Base-by-base conservation (phyloP, 225 moss, liverwort and hornwort species). In the Physcomitrium patens region DNA sequence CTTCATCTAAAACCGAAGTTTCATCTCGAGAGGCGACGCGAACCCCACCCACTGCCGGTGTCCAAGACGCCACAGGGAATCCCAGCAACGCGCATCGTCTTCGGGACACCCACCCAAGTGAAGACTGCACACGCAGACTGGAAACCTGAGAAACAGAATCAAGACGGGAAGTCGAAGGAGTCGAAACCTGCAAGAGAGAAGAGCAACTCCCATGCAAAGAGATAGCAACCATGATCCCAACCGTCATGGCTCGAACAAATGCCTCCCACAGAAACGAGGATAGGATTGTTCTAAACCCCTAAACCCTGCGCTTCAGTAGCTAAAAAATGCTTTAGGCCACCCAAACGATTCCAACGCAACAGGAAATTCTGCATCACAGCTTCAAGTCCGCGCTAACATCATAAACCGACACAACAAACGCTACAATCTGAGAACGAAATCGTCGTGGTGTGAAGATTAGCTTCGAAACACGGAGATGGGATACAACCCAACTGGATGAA, bases 121-220 rank as follows among this genome's bases (percentile, higher is more conserved):
- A 65, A 3, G 70, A 28, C 45, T 54, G 54, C 6, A 70, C 63
- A 31, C 65, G 68, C 17, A 76, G 37, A 7, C 24, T 76, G 15
- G 72, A 18, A 18, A 63, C 56, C 69, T 68, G 76, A 5, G 66
- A 15, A 1, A 12, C 6, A 53, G 66, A 54, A 37, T 19, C 31
- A 37, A 62, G 62, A 16, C 31, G 44, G 11, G 44, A 59, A 9
- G 59, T 42, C 5, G 76, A 47, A 22, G 52, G 23, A 73, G 54
- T 24, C 0, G 70, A 70, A 54, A 74, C 24, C 43, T 42, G 69
- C 22, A 65, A 12, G 17, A 60, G 45, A 58, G 73, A 24, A 66
- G 73, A 17, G 0, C 65, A 65, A 15, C 60, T 65, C 64, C 42
- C 68, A 12, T 84, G 73, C 72, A 69, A 51, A 16, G 73, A 76